phyloP scores from a whole-genome alignment of 495 filamentous ascomycete genomes.

The Tetracladium setigerum region DNA sequence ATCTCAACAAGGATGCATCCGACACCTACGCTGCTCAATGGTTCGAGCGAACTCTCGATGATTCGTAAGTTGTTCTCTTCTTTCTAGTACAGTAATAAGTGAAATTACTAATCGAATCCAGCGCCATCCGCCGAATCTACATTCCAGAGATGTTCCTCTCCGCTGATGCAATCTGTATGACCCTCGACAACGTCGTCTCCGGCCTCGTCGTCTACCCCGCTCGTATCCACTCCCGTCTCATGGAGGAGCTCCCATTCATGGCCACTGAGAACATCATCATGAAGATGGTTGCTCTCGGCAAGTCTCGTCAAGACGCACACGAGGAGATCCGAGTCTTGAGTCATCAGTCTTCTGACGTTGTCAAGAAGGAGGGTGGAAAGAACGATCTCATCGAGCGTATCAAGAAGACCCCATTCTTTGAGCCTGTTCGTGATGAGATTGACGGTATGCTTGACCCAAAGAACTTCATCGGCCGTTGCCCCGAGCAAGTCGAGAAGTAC shows the following conservation, averaged over 20 bases:
- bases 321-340: slow-evolving; percentile 84
- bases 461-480: slow-evolving; percentile 54
- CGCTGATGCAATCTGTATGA: slow-evolving; percentile 74
- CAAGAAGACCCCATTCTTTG: slow-evolving; percentile 66
- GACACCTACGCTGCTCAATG: slow-evolving; percentile 82
- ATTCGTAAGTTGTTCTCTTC: slow-evolving; percentile 10
- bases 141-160: slow-evolving; percentile 77
- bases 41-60: slow-evolving; percentile 59
- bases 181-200: slow-evolving; percentile 73
- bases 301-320: slow-evolving; percentile 82
- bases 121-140: slow-evolving; percentile 28
- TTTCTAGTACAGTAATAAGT: background rate
- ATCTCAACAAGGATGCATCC: slow-evolving; percentile 57
- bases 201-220: slow-evolving; percentile 80
- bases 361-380: slow-evolving; percentile 70
- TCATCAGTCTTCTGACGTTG: slow-evolving; percentile 72
- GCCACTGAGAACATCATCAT: slow-evolving; percentile 84
- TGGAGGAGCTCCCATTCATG: slow-evolving; percentile 87
- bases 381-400: slow-evolving; percentile 86
- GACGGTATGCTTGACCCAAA: slow-evolving; percentile 64
- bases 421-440: slow-evolving; percentile 68
- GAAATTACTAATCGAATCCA: slow-evolving; percentile 20
- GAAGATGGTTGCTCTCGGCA: slow-evolving; percentile 67
- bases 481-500: slow-evolving; percentile 16
- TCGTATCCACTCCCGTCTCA: slow-evolving; percentile 59